Evolutionary conservation across 257 asterid genomes (phyloP).

Genomic region (Gentiana dahurica): DNA sequence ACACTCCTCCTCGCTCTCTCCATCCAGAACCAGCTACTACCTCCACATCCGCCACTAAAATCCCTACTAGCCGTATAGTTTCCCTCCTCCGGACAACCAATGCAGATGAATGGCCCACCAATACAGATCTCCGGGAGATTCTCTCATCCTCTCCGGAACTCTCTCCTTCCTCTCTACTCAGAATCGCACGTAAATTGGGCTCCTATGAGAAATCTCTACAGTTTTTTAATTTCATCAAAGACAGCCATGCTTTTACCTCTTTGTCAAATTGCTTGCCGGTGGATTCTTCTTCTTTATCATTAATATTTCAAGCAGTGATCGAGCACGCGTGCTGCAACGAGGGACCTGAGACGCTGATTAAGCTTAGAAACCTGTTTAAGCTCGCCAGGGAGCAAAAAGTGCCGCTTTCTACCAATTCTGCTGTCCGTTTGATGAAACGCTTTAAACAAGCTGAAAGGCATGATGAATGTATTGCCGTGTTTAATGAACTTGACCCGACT

Average conservation of each 20-base stretch:
- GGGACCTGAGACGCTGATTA: constrained; percentile 15
- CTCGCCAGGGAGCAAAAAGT: constrained; percentile 25
- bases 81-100: constrained; percentile 7
- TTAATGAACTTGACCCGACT: constrained; percentile 27
- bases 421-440: constrained; percentile 36
- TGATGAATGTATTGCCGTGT: constrained; percentile 33
- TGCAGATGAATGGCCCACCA: constrained; percentile 2
- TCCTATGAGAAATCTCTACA: constrained; percentile 41
- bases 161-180: constrained; percentile 39
- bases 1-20: too few relatives aligned
- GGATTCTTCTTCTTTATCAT: constrained; percentile 20
- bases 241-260: constrained; percentile 8
- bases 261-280: constrained; percentile 6
- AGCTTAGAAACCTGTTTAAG: constrained; percentile 39
- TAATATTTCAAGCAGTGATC: constrained; percentile 54
- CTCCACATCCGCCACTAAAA: background rate
- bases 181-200: constrained; percentile 54
- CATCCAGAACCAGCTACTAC: too few relatives aligned
- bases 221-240: constrained; percentile 38
- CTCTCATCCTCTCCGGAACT: constrained; percentile 26
- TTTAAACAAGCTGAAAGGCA: constrained; percentile 42
- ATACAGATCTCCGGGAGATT: constrained; percentile 32
- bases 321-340: constrained; percentile 40
- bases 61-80: background rate
- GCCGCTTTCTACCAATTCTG: constrained; percentile 47